Evolutionary conservation across 225 moss, liverwort and hornwort genomes (phyloP).

Genomic region (Pseudoscleropodium purum): DNA sequence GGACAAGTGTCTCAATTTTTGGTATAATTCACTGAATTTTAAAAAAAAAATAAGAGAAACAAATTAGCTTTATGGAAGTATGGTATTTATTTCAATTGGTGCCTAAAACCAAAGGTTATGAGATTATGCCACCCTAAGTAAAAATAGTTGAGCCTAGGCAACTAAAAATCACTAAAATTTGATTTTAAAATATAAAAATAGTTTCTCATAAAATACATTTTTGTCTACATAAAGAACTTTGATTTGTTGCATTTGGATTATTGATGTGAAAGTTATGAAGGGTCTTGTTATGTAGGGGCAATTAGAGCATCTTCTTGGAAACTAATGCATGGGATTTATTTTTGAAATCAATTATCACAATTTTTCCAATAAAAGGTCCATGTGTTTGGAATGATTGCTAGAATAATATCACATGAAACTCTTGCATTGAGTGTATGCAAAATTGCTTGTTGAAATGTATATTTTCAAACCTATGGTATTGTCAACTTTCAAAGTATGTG

Average conservation of each 20-base stretch:
- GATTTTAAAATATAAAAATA: background rate
- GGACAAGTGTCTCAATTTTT: background rate
- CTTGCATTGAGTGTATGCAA: no score
- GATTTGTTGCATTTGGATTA: background rate
- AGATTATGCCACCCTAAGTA: background rate
- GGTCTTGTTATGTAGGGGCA: background rate
- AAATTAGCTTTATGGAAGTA: background rate
- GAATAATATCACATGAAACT: background rate
- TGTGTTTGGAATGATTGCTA: background rate
- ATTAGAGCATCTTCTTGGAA: background rate
- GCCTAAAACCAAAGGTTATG: background rate
- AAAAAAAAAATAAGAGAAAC: background rate
- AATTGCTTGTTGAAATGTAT: no score
- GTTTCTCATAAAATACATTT: background rate
- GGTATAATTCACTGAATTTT: background rate
- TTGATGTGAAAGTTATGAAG: background rate
- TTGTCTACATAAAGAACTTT: background rate
- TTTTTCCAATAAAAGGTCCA: background rate
- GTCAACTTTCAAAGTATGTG: no score
- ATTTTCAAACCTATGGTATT: no score
- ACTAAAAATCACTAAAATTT: background rate
- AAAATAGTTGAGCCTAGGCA: rapidly evolving
- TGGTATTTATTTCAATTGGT: background rate
- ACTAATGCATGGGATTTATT: background rate
- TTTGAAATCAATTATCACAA: background rate